Evolutionary conservation across 1,284 basidiomycete genomes (phyloP).

Genomic region (Rhodofomes roseus): DNA sequence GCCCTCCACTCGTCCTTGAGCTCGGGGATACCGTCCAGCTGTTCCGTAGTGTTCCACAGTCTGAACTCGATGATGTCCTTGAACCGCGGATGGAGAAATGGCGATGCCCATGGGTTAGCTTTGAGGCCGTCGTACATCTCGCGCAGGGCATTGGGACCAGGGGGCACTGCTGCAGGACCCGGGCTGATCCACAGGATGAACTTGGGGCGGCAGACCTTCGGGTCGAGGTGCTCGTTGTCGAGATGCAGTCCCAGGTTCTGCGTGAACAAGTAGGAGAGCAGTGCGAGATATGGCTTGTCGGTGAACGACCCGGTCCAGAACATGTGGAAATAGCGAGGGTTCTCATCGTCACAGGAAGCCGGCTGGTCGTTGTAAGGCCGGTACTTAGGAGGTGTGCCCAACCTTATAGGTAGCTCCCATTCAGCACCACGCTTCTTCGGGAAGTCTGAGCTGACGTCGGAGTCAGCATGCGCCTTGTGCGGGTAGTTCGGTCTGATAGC

Average conservation of each 20-base stretch:
- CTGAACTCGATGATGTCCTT: constrained; percentile 65
- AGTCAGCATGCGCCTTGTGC: constrained; percentile 22
- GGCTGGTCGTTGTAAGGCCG: constrained; percentile 35
- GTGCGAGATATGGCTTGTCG: constrained; percentile 74
- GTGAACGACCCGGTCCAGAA: constrained; percentile 81
- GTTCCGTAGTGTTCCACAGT: constrained; percentile 73
- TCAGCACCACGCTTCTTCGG: constrained; percentile 40
- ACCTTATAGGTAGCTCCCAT: constrained; percentile 38
- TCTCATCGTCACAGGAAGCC: constrained; percentile 55
- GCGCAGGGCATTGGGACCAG: constrained; percentile 48
- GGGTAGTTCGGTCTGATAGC: constrained; percentile 21
- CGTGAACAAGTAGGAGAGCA: constrained; percentile 73
- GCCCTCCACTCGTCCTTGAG: constrained; percentile 59
- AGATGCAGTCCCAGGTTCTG: constrained; percentile 69
- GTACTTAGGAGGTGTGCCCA: constrained; percentile 36
- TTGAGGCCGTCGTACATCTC: constrained; percentile 59
- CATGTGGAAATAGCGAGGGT: constrained; percentile 74
- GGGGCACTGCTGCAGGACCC: constrained; percentile 52
- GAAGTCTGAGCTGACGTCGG: constrained; percentile 38
- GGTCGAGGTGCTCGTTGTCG: constrained; percentile 30
- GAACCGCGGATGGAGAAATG: constrained; percentile 66
- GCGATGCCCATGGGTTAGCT: constrained; percentile 63
- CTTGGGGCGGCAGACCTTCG: constrained; percentile 58
- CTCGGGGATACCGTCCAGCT: constrained; percentile 61
- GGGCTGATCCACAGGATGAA: constrained; percentile 76